A percentile compares a stretch with the other conserved stretches of the same genome.
phyloP scores from a whole-genome alignment of 23 red algal species.

The Chondrus crispus region DNA sequence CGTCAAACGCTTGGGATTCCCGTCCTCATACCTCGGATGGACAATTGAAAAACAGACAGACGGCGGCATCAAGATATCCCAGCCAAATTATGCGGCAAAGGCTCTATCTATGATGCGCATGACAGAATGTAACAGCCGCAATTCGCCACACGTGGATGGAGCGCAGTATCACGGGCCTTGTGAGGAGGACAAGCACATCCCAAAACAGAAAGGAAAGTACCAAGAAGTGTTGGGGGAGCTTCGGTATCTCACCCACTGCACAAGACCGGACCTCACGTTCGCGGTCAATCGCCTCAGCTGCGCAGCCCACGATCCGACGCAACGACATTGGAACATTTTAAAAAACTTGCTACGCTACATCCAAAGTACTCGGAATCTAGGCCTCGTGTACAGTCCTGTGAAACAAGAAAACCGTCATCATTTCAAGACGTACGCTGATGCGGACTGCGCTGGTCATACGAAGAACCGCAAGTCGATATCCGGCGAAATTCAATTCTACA shows the following conservation, averaged over 20 bases:
- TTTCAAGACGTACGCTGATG: not conserved
- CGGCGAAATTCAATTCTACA: not conserved
- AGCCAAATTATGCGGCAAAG: not conserved
- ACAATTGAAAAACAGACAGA: not conserved
- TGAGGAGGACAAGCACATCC: not conserved
- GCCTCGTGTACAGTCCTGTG: not conserved
- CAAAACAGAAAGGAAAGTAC: not conserved
- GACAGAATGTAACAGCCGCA: not conserved
- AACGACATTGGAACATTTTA: not conserved
- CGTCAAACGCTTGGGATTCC: conserved; percentile 1
- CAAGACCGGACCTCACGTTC: not conserved
- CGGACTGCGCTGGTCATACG: not conserved
- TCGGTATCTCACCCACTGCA: conserved; percentile 8
- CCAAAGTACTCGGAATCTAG: not conserved
- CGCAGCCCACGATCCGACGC: not conserved
- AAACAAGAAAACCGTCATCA: not conserved
- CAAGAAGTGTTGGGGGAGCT: conserved; percentile 19
- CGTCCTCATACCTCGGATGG: not conserved
- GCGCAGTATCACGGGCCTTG: not conserved
- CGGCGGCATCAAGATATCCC: not conserved
- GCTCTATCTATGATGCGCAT: not conserved
- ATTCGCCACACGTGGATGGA: not conserved
- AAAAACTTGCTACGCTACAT: conserved; percentile 2
- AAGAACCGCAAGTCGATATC: conserved; percentile 7
- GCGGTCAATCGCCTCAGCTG: not conserved